Evolutionary conservation across 495 filamentous ascomycete genomes (phyloP).

Genomic region (Penicillium canescens): DNA sequence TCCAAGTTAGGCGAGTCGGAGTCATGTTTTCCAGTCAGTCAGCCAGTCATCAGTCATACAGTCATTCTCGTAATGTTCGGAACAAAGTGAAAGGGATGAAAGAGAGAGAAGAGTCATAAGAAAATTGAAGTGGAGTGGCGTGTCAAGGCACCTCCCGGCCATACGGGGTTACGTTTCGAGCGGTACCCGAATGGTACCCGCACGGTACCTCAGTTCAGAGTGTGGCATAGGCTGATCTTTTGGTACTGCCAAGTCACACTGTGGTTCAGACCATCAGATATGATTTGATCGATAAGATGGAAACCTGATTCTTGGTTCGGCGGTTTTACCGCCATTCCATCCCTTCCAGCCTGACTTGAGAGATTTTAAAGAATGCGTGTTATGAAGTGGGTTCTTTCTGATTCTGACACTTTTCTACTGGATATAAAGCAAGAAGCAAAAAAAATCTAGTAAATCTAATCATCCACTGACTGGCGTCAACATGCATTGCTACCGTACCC

Average conservation of each 20-base stretch:
- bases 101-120: neutral
- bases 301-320: constrained; percentile 12
- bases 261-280: constrained; percentile 19
- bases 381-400: too few species aligned
- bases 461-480: constrained; percentile 1
- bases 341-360: too few species aligned
- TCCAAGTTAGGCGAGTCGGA: constrained; percentile 9
- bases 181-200: neutral
- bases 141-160: constrained; percentile 4
- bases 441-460: too few species aligned
- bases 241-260: constrained; percentile 9
- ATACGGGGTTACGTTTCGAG: neutral
- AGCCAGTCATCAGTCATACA: too few species aligned
- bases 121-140: constrained; percentile 1
- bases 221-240: neutral
- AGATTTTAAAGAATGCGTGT: too few species aligned
- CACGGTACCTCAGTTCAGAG: neutral
- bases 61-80: too few species aligned
- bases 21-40: too few species aligned
- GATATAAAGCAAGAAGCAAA: neutral
- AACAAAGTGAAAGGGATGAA: neutral
- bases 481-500: neutral
- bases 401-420: neutral
- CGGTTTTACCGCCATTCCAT: neutral
- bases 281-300: constrained; percentile 30